Percentiles rank a stretch among this genome's conserved stretches.
Evolutionary conservation across 2,329 filamentous ascomycete species (phyloP).

Genomic region (Microsporum audouinii): DNA sequence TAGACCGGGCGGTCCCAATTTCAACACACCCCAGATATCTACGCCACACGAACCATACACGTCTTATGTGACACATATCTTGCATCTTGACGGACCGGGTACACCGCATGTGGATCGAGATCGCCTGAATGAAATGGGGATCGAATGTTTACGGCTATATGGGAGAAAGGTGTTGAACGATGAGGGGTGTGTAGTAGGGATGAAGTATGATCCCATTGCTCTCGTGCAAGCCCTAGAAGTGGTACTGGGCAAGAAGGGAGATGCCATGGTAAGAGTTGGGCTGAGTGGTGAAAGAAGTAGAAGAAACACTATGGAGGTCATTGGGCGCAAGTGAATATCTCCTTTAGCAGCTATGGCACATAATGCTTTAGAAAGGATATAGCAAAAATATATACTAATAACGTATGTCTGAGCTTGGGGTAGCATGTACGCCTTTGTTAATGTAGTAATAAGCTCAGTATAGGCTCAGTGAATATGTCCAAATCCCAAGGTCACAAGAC

Average conservation of each 20-base stretch:
- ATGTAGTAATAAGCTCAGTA: not conserved
- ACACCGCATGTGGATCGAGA: constrained; percentile 60
- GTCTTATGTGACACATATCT: constrained; percentile 69
- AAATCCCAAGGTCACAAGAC: not conserved
- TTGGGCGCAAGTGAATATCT: constrained; percentile 4
- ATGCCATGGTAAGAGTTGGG: constrained; percentile 36
- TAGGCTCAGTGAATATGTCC: not conserved
- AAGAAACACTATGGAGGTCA: constrained; percentile 44
- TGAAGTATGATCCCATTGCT: constrained; percentile 65
- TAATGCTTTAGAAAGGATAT: not conserved
- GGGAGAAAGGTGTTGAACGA: constrained; percentile 47
- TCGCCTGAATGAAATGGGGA: constrained; percentile 53
- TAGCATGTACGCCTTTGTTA: not conserved
- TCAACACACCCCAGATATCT: constrained; percentile 8
- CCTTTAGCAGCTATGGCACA: not conserved
- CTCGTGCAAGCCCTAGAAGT: constrained; percentile 64
- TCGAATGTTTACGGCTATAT: constrained; percentile 67
- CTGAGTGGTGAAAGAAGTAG: constrained; percentile 37
- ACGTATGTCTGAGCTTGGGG: not conserved
- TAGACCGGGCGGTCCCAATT: not conserved
- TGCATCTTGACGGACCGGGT: constrained; percentile 62
- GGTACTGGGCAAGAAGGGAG: constrained; percentile 56
- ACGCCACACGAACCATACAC: constrained; percentile 39
- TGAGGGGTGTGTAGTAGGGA: constrained; percentile 41
- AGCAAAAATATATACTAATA: not conserved